Evolutionary conservation across 2,329 filamentous ascomycete genomes (phyloP), one percentile per base, ranked within the genome.

Genomic region (Cryphonectria parasitica): DNA sequence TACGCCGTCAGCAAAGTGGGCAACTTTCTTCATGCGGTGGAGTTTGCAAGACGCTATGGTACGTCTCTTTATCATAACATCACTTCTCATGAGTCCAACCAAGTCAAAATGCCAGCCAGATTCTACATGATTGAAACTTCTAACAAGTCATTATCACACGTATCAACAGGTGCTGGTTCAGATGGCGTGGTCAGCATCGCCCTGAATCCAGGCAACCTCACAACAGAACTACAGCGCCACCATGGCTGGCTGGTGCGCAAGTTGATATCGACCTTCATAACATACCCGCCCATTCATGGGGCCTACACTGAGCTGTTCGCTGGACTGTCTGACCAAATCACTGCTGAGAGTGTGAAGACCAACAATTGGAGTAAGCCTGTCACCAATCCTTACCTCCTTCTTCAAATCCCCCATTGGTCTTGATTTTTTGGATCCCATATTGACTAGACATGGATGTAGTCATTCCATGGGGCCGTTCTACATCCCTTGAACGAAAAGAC

Each of bases 291-390:
- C 25, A 4, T 68, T 63, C 19, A 69, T 49, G 80, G 79, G 6
- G 79, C 78, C 6, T 80, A 79, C 69, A 80, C 79, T 1, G 77
- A 80, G 73, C 68, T 81, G 3, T 81, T 74, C 64, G 76, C 77
- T 39, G 79, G 77, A 3, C 74, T 79, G 65, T 77, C 77, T 0
- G 75, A 76, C 1, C 77, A 80, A 3, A 69, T 80, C 13, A 77
- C 74, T 8, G 31, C 73, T 7, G 74, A 76, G 28, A 71, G 17
- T 8, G 54, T 61, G 15, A 68, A 54, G 25, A 25, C n/a, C 25
- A 43, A 61, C 7, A 60, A 58, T 17, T 70, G 68, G 68, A 34
- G 68, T 67, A 52, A 63, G 68, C 39, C n/a, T 31, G 3, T 28
- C 31, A n/a, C 22, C 15, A 15, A 28, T 25, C 41, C 7, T 56